Evolutionary conservation across 306 rosid species (phyloP).

Genomic region (Rosa persica): DNA sequence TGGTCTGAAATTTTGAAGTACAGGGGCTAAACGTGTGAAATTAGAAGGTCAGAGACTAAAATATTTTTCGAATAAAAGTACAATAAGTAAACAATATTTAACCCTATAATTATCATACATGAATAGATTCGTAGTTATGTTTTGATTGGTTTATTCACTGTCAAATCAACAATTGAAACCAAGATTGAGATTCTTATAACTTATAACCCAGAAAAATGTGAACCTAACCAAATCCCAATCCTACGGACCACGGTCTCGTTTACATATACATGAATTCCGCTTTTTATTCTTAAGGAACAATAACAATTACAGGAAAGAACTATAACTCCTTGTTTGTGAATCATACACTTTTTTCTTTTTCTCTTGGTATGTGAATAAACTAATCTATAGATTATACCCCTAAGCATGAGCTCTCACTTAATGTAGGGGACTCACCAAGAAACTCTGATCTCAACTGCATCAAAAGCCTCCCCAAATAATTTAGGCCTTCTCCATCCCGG

Average conservation of each 20-base stretch:
- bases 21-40: too few species aligned
- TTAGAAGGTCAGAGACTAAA: too few species aligned
- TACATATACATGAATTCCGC: background rate
- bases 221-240: background rate
- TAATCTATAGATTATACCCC: background rate
- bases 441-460: conserved; percentile 91
- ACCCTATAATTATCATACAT: background rate
- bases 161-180: background rate
- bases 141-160: background rate
- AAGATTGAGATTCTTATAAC: background rate
- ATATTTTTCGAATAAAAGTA: too few species aligned
- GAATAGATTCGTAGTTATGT: background rate
- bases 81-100: too few species aligned
- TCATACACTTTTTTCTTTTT: background rate
- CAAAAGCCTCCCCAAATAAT: conserved; percentile 78
- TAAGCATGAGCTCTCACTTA: background rate
- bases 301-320: background rate
- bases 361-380: background rate
- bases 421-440: conserved; percentile 52
- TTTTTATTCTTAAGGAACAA: background rate
- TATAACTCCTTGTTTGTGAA: background rate
- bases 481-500: conserved; percentile 87
- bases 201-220: background rate
- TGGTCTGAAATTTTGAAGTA: too few species aligned
- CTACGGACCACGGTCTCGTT: background rate